Conservation (phyloP, 495 filamentous ascomycete species). For the Penicillium paxilli region DNA sequence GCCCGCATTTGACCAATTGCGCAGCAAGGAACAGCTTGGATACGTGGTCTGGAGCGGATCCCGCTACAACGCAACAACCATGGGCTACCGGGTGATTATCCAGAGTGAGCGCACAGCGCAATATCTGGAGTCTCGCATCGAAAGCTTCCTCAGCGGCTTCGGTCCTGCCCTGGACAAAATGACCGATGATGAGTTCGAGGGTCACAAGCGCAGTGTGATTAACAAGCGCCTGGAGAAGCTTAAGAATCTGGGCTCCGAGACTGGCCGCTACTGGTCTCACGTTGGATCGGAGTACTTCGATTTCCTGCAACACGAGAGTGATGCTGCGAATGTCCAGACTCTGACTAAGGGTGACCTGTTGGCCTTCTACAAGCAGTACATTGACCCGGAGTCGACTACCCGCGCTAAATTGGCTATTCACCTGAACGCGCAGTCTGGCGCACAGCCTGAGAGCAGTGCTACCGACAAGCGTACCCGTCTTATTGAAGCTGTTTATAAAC, state of each 20-base stretch:
- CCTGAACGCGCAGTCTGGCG: conserved; percentile 68
- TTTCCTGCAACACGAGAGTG: conserved; percentile 77
- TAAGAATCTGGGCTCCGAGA: conserved; percentile 90
- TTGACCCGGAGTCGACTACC: conserved; percentile 67
- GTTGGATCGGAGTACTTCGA: conserved; percentile 86
- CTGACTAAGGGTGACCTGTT: conserved; percentile 78
- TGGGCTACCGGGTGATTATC: conserved; percentile 87
- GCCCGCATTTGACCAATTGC: conserved; percentile 88
- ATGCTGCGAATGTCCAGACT: conserved; percentile 70
- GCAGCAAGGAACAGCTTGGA: conserved; percentile 96
- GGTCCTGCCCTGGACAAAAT: conserved; percentile 67
- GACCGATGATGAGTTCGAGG: conserved; percentile 83
- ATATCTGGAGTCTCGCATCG: conserved; percentile 85
- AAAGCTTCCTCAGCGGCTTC: conserved; percentile 73
- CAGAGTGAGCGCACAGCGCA: conserved; percentile 85
- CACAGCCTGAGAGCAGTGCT: conserved; percentile 32
- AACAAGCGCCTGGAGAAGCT: conserved; percentile 87
- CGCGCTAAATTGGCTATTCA: conserved; percentile 84
- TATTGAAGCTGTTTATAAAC: conserved; percentile 46
- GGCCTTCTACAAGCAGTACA: conserved; percentile 75
- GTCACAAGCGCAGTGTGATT: conserved; percentile 85
- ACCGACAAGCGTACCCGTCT: conserved; percentile 57
- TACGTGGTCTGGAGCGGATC: conserved; percentile 91
- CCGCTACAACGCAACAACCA: conserved; percentile 66
- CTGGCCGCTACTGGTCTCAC: conserved; percentile 76